Evolutionary conservation across 495 filamentous ascomycete species (phyloP), one percentile per base, ranked within the genome.

Genomic region (Neurospora sublineolata): DNA sequence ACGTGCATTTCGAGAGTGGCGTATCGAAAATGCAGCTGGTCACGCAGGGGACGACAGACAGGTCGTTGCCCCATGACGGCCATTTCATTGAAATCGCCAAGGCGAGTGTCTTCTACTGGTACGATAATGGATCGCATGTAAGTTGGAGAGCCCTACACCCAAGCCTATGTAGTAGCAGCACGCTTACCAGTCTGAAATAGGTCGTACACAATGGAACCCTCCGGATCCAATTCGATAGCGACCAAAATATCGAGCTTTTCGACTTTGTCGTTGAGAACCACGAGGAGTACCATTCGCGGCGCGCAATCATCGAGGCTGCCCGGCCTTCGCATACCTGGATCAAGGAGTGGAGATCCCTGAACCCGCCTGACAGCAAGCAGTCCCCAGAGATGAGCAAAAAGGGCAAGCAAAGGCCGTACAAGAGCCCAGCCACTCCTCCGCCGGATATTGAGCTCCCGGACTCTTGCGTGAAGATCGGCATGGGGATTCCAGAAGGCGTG

Each of bases 1-100:
- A 89, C 68, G 92, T 90, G 0, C 90, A 94, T 73, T 96, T 92
- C 75, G 89, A 90, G n/a, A 94, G 91, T 70, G 92, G 93, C 6
- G 88, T 97, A 42, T 87, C 85, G 67, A 89, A 86, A 27, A 92
- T 97, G 68, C 92, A 95, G 77, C 86, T 97, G 83, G 84, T 91
- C 20, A 82, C 93, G 68, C 86, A 83, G 72, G 84, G 87, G 5
- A 82, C 80, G 1, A 77, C 74, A 1, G 90, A 94, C 72, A 84
- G 81, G 27, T 81, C 87, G 37, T 74, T 88, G 60, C 81, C 84
- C 4, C 86, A 87, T 69, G 89, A 90, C 67, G 86, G 86, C 46
- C 88, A 92, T 72, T 85, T 87, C 72, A 86, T 93, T 37, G 88
- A 91, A 71, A 87, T 88, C 71, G 74, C 71, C 18, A 89, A 84